phyloP scores from a whole-genome alignment of 208 protist species.

The Crithidia fasciculata region DNA sequence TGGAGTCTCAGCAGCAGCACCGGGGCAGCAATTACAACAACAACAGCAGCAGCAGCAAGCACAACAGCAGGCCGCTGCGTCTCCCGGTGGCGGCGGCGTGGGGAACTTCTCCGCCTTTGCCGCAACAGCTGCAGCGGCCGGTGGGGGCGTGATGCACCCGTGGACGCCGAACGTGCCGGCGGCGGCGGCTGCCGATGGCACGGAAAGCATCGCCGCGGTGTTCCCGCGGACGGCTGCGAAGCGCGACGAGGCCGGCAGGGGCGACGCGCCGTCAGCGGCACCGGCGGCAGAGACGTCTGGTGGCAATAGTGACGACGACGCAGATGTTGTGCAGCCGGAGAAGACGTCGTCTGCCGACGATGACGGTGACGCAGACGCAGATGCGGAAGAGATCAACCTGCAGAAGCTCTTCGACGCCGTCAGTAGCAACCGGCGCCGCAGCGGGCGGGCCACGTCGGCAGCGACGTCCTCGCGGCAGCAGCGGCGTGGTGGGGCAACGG shows the following conservation, averaged over 20 bases:
- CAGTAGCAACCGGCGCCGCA: constrained; percentile 4
- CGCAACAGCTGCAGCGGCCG: not conserved
- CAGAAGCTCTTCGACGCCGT: constrained; percentile 30
- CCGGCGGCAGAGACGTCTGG: not conserved
- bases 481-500: constrained; percentile 9
- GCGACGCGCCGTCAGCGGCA: not conserved
- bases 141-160: constrained; percentile 2
- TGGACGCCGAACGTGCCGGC: constrained; percentile 33
- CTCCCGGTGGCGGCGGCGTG: no score
- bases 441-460: not conserved
- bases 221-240: constrained; percentile 31
- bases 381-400: constrained; percentile 20
- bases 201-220: constrained; percentile 17
- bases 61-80: not conserved
- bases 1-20: not conserved
- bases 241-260: constrained; percentile 3
- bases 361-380: not conserved
- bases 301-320: constrained; percentile 10
- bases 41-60: constrained; percentile 5
- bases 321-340: not conserved
- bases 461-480: not conserved
- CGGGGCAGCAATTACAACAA: not conserved
- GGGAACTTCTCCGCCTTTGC: not conserved
- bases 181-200: not conserved
- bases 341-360: not conserved